Evolutionary conservation across 306 rosid species (phyloP).

Genomic region (Trifolium fragiferum): DNA sequence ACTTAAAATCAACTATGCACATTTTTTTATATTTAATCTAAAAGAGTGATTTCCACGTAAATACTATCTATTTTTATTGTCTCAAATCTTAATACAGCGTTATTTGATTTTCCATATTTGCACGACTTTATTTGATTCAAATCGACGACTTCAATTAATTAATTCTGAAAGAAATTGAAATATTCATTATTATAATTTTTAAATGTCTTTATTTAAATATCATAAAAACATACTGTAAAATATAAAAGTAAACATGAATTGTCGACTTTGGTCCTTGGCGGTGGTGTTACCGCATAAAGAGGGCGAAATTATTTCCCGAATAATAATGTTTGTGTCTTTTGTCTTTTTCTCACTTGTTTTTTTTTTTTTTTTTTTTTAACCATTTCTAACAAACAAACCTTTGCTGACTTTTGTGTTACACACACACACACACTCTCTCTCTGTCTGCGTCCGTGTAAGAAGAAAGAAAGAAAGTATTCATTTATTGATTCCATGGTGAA

Average conservation of each 20-base stretch:
- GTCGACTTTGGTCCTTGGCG: constrained; percentile 11
- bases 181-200: too few relatives aligned
- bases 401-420: constrained; percentile 31
- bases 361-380: neutral
- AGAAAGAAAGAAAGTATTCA: neutral
- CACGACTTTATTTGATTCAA: too few relatives aligned
- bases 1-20: too few relatives aligned
- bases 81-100: too few relatives aligned
- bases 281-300: constrained; percentile 26
- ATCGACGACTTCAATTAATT: too few relatives aligned
- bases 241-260: neutral
- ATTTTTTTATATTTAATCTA: too few relatives aligned
- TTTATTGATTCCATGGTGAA: constrained; percentile 31
- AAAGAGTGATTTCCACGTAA: too few relatives aligned
- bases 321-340: constrained; percentile 34
- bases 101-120: too few relatives aligned
- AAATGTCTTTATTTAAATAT: too few relatives aligned
- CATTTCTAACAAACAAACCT: constrained; percentile 15
- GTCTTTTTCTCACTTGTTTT: constrained; percentile 31
- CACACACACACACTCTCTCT: neutral
- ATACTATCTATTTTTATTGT: too few relatives aligned
- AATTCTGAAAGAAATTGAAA: too few relatives aligned
- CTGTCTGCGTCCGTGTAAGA: neutral
- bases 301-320: constrained; percentile 3
- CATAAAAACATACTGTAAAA: too few relatives aligned